These are phyloP conservation scores for Trypanosomatidae sp. DNA, from an alignment of 208 protist genomes.

Conservation along the genomic window DNA sequence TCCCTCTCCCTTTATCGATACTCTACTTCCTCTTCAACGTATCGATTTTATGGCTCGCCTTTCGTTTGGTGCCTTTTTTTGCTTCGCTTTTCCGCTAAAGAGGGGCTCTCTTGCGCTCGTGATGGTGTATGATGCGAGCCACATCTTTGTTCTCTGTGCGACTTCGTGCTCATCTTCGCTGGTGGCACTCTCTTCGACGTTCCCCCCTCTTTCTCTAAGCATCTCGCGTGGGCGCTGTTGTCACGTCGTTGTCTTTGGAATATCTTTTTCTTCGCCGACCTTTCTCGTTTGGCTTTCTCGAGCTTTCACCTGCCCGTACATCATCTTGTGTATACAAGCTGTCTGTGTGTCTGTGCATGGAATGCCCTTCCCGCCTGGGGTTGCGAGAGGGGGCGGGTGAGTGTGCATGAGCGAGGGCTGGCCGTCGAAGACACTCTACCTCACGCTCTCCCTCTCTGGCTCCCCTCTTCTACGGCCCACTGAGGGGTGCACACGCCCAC, in stretches of 20 bases:
- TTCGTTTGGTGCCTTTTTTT: neutral
- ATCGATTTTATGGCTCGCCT: neutral
- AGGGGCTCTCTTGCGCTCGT: neutral
- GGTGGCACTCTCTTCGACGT: neutral
- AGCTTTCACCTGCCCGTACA: neutral
- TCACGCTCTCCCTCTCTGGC: neutral
- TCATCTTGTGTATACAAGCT: neutral
- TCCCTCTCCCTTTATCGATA: neutral
- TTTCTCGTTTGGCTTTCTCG: no score
- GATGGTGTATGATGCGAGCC: neutral
- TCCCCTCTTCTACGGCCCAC: neutral
- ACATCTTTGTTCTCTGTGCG: no score
- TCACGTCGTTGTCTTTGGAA: neutral
- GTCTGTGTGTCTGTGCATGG: neutral
- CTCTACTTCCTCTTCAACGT: neutral
- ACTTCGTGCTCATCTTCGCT: neutral
- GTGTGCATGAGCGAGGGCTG: neutral
- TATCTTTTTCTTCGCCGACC: neutral
- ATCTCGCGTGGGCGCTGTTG: no score
- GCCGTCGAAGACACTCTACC: no score
- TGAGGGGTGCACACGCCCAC: neutral
- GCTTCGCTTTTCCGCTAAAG: neutral
- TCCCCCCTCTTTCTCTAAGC: neutral
- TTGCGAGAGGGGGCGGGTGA: neutral
- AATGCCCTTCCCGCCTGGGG: neutral